These are phyloP conservation scores for Pythium monospermum DNA, from an alignment of 352 stramenopile species.

Conservation along the genomic window DNA sequence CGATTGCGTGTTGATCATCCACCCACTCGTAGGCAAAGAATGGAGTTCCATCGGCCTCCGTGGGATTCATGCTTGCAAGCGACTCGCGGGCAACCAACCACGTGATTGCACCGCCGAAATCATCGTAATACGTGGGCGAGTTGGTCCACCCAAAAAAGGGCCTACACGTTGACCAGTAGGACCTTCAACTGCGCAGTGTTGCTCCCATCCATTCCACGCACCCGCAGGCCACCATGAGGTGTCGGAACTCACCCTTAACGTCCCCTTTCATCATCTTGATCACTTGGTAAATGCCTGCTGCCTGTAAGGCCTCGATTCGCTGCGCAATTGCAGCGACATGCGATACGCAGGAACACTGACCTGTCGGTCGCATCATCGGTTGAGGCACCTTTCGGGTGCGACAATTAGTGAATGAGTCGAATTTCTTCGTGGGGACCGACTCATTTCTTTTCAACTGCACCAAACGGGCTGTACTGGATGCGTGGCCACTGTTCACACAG, in stretches of 20 bases:
- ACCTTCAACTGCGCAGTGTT: not conserved
- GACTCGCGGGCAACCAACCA: constrained; percentile 5
- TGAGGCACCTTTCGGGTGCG: not conserved
- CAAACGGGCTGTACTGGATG: constrained; percentile 7
- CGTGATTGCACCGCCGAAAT: constrained; percentile 9
- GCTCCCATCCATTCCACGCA: not conserved
- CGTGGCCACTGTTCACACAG: not conserved
- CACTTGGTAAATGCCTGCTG: not conserved
- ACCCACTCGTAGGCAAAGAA: constrained; percentile 30
- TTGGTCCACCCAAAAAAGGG: constrained; percentile 12
- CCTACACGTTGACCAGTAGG: not conserved
- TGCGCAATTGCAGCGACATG: not conserved
- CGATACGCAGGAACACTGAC: not conserved
- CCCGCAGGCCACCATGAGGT: not conserved
- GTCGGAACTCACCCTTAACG: constrained; percentile 8
- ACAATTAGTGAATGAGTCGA: constrained; percentile 12
- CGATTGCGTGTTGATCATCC: constrained; percentile 27
- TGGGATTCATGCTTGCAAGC: not conserved
- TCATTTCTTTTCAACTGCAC: constrained; percentile 2
- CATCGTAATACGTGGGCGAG: constrained; percentile 12
- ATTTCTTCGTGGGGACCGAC: not conserved
- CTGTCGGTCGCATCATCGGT: constrained; percentile 2
- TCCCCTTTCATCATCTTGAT: constrained; percentile 8
- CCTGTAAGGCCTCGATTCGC: not conserved
- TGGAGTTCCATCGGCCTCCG: not conserved